phyloP scores from a whole-genome alignment of 495 filamentous ascomycete genomes.

The Xylaria bambusicola region DNA sequence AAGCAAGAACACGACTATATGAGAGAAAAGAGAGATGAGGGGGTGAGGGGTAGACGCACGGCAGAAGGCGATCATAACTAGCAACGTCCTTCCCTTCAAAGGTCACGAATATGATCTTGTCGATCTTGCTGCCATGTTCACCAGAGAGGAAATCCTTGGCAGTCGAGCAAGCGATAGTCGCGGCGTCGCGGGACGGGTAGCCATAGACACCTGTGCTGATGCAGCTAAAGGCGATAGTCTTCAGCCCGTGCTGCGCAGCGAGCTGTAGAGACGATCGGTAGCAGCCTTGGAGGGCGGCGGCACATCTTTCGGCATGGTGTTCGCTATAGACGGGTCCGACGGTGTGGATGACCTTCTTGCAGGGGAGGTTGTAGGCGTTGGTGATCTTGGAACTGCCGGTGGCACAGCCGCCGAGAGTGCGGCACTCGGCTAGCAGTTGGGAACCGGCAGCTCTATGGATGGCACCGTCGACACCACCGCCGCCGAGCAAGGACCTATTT shows the following conservation, averaged over 20 bases:
- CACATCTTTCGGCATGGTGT: constrained; percentile 41
- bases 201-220: constrained; percentile 90
- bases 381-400: constrained; percentile 88
- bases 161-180: constrained; percentile 64
- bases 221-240: constrained; percentile 77
- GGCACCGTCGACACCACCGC: constrained; percentile 84
- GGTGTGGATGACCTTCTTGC: constrained; percentile 79
- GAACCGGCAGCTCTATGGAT: constrained; percentile 84
- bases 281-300: constrained; percentile 61
- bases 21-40: too few species aligned
- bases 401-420: constrained; percentile 64
- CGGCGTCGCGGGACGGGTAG: constrained; percentile 76
- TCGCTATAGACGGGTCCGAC: constrained; percentile 81
- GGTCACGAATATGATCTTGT: constrained; percentile 77
- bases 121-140: constrained; percentile 57
- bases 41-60: constrained; percentile 55
- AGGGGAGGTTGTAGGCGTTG: constrained; percentile 70
- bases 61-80: constrained; percentile 67
- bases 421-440: constrained; percentile 68
- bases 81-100: constrained; percentile 75
- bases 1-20: too few species aligned
- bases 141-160: constrained; percentile 71
- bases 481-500: constrained; percentile 75
- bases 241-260: constrained; percentile 64
- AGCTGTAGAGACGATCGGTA: constrained; percentile 75